phyloP scores from a whole-genome alignment of 768 basidiomycete species.

The Lanmaoa pseudosensibilis region DNA sequence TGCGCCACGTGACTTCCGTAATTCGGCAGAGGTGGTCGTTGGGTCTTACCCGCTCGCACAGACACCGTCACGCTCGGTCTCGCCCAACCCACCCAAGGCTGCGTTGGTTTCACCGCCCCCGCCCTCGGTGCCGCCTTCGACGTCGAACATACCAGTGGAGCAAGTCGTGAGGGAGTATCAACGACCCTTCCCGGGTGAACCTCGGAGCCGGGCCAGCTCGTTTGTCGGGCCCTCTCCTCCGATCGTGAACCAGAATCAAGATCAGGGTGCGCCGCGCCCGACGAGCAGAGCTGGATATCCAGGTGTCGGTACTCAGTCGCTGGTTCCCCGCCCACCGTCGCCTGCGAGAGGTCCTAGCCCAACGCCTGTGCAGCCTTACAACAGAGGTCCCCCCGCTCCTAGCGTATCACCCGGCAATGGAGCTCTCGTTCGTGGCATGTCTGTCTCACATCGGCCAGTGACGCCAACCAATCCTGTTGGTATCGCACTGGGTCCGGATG shows the following conservation, averaged over 20 bases:
- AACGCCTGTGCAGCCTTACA: slow-evolving; percentile 16
- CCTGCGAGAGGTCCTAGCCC: slow-evolving; percentile 39
- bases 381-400: slow-evolving; percentile 5
- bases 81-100: slow-evolving; percentile 72
- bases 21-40: slow-evolving; percentile 76
- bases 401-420: slow-evolving; percentile 1
- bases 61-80: slow-evolving; percentile 61
- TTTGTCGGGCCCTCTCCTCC: slow-evolving; percentile 34
- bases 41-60: slow-evolving; percentile 63
- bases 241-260: slow-evolving; percentile 25
- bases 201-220: slow-evolving; percentile 56
- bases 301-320: slow-evolving; percentile 76
- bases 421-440: slow-evolving; percentile 13
- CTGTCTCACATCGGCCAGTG: slow-evolving; percentile 47
- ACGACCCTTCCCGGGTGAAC: slow-evolving; percentile 86
- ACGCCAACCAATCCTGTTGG: slow-evolving; percentile 79
- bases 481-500: slow-evolving; percentile 77
- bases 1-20: slow-evolving; percentile 59
- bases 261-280: slow-evolving; percentile 48
- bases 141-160: slow-evolving; percentile 60
- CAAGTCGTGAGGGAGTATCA: slow-evolving; percentile 76
- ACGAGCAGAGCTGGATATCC: slow-evolving; percentile 67
- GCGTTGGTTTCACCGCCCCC: slow-evolving; percentile 71
- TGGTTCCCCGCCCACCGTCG: slow-evolving; percentile 64
- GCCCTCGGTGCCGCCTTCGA: slow-evolving; percentile 33